Base-by-base conservation (phyloP, 768 basidiomycete genomes). In the Kwoniella sp. region DNA sequence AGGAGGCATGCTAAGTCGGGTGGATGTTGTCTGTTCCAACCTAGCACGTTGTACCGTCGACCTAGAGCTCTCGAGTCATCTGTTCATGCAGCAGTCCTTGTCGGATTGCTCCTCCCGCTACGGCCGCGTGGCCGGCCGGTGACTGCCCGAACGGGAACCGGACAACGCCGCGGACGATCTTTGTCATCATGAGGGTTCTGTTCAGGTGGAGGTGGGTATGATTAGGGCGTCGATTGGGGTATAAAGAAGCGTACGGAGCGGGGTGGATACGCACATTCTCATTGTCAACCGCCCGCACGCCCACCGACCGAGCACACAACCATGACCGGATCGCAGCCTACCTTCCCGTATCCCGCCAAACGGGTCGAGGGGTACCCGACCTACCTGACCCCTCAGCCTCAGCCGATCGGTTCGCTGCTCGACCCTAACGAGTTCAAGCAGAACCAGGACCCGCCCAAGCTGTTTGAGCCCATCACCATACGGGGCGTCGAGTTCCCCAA, bases 381-480 rank as follows among this genome's bases (percentile, higher is more conserved):
- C 10, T 70, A 60, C 58, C 41, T 70, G n/a, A 68, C 72, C 10
- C 38, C 41, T 6, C 63, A 67, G 37, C 57, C 61, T 10, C 62
- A 69, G 22, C 59, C 69, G 10, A 61, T 71, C 38, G 70, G 68
- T 17, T 36, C 63, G 72, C 76, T 71, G 17, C 53, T 73, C 27
- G 45, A 55, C 11, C 46, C 60, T 9, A 69, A 71, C 0, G 55
- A 73, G 31, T 80, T 77, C 61, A 67, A 76, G 5, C 76, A 84
- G 76, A 83, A 81, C 64, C 73, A 71, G 20, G 64, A 76, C 5
- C 70, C 79, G 0, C 85, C 87, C 0, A 67, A 77, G 37, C 71
- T 89, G 12, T 89, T 89, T 74, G 73, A 82, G 51, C 82, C 85
- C 4, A 60, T 89, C 20, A 83, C 77, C 8, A 78, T 90, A 29